These are phyloP conservation scores for Macrophomina tecta DNA, from an alignment of 2,329 filamentous ascomycete species.

Conservation along the genomic window DNA sequence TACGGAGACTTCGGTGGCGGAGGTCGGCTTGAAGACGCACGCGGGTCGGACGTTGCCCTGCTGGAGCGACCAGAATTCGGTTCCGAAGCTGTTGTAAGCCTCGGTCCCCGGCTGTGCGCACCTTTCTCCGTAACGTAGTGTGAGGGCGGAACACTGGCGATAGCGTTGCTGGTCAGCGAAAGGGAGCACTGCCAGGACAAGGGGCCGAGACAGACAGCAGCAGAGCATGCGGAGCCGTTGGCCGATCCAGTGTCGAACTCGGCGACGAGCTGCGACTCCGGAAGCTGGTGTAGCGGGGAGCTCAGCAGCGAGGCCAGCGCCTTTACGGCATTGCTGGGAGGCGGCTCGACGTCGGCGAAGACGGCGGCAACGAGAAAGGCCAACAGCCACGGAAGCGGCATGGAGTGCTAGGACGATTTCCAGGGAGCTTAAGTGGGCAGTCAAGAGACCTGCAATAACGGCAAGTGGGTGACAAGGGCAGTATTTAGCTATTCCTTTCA, in stretches of 20 bases:
- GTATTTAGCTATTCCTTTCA: too few species aligned
- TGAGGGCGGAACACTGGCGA: constrained; percentile 36
- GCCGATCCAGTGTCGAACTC: constrained; percentile 2
- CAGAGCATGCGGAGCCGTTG: constrained; percentile 29
- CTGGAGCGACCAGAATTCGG: constrained; percentile 38
- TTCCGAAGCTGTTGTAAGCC: constrained; percentile 35
- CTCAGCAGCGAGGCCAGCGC: constrained; percentile 29
- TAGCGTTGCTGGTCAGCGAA: background rate
- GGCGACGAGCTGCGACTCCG: constrained; percentile 16
- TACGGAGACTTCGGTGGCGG: constrained; percentile 28
- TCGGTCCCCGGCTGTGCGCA: constrained; percentile 31
- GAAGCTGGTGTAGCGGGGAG: constrained; percentile 31
- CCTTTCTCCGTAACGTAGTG: constrained; percentile 34
- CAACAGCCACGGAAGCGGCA: constrained; percentile 24
- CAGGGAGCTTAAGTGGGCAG: too few species aligned
- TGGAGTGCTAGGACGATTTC: background rate
- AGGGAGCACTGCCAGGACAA: background rate
- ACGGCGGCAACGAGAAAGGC: constrained; percentile 10
- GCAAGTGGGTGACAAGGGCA: too few species aligned
- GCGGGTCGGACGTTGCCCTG: constrained; percentile 36
- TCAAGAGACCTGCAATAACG: too few species aligned
- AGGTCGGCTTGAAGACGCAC: constrained; percentile 37
- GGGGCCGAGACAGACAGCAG: constrained; percentile 32
- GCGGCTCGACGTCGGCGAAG: constrained; percentile 25
- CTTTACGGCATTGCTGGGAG: constrained; percentile 30